Base-by-base conservation (phyloP, 2,329 filamentous ascomycete species). In the Epichloe bromicola region DNA sequence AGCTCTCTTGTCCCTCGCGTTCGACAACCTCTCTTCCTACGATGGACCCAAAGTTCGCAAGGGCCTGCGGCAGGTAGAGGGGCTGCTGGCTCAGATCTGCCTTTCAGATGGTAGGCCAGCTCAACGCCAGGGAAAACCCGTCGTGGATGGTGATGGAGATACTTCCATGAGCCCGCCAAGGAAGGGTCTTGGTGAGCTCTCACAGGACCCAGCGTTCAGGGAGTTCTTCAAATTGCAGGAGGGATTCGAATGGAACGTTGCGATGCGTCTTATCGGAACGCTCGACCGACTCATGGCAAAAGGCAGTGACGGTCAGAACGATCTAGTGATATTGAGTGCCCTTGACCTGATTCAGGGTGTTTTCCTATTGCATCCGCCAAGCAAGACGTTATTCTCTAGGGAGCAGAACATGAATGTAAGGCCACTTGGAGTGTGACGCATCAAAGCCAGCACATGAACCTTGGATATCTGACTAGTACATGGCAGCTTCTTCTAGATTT, bases 181-280 rank as follows among this genome's bases (percentile, higher is more conserved):
- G 49, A 89, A 87, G 68, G 74, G 75, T 14, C 75, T 95, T 47
- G 71, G 72, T 20, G 83, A 88, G 52, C 71, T 96, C 55, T 77
- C 79, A 48, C 79, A 83, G 56, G 93, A 97, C 67, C 88, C 86
- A 19, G 91, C 90, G 19, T 97, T 96, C 65, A 76, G 88, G 88
- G 89, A 96, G 68, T 97, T 97, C 73, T 96, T 95, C 74, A 88
- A 95, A 66, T 67, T 97, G 57, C 93, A 98, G 67, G 90, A 97
- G 63, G 88, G 90, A 3, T 98, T 98, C 64, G 88, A 97, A 71
- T 97, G 89, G 86, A 98, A 98, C 70, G 88, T 97, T 51, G 85
- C 88, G 14, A 82, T 88, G 69, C 83, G 89, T 54, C 76, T 97
- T 54, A 83, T 95, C 55, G 82, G 83, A 49, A 94, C 88, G 51